Percentiles rank a stretch among this genome's conserved stretches.
Conservation (phyloP, 805 yeast species). For the Candida caryicola region DNA sequence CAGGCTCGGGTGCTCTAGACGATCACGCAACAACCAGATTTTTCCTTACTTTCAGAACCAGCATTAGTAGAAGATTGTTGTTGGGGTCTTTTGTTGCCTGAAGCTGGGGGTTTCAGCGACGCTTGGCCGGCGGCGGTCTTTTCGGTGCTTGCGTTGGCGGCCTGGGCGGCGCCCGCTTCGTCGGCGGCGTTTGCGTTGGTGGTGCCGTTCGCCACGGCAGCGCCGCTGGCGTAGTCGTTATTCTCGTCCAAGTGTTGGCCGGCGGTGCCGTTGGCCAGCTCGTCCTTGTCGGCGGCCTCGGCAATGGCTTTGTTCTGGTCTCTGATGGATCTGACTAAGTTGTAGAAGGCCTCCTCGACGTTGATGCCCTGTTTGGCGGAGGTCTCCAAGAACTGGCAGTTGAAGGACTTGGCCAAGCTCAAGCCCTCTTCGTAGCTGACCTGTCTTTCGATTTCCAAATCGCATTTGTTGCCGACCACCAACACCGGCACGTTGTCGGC, state of each 20-base stretch:
- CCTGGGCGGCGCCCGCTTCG: not conserved
- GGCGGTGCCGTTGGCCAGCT: constrained; percentile 3
- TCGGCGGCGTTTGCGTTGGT: not conserved
- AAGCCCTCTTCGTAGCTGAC: constrained; percentile 66
- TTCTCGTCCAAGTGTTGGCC: not conserved
- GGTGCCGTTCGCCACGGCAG: constrained; percentile 1
- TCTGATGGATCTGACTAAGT: constrained; percentile 58
- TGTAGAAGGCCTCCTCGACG: constrained; percentile 81
- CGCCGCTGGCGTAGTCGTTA: constrained; percentile 1
- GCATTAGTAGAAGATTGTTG: constrained; percentile 6
- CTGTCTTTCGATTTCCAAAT: constrained; percentile 72
- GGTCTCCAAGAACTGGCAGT: constrained; percentile 82
- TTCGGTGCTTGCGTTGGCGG: constrained; percentile 3
- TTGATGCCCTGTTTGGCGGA: constrained; percentile 89
- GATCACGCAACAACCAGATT: constrained; percentile 37
- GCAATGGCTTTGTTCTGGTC: constrained; percentile 14
- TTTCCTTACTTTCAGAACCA: constrained; percentile 24
- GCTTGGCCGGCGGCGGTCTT: constrained; percentile 3
- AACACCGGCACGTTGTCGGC: constrained; percentile 69
- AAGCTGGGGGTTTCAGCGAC: constrained; percentile 5
- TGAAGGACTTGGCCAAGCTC: constrained; percentile 60
- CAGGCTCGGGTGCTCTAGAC: constrained; percentile 16
- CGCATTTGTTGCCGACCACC: constrained; percentile 78
- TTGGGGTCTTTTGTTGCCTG: constrained; percentile 12
- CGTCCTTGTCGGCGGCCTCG: constrained; percentile 2